Percentiles rank a stretch among this genome's conserved stretches.
Conservation (phyloP, 2,329 filamentous ascomycete genomes). For the Apiospora marii region DNA sequence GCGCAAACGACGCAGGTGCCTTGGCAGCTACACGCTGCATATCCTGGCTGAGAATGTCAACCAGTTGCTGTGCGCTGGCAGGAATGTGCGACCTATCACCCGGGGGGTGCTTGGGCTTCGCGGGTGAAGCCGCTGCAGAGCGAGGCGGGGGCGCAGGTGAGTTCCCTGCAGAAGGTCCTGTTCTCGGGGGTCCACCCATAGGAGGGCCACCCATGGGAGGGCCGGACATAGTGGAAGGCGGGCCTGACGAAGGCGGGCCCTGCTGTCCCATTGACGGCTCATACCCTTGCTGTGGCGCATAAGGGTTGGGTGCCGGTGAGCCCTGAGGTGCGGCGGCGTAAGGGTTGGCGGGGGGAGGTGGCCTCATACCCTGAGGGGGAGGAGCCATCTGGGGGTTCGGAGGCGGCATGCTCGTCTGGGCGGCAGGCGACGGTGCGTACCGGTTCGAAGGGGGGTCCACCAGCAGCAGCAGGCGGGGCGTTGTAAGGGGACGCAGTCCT, state of each 20-base stretch:
- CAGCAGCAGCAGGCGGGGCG: conserved; percentile 72
- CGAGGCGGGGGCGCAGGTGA: conserved; percentile 54
- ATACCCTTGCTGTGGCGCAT: conserved; percentile 64
- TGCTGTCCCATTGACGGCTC: conserved; percentile 48
- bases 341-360: conserved; percentile 52
- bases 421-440: conserved; percentile 74
- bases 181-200: conserved; percentile 47
- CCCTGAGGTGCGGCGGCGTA: conserved; percentile 59
- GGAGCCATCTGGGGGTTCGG: conserved; percentile 39
- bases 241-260: conserved; percentile 46
- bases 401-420: conserved; percentile 55
- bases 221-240: conserved; percentile 46
- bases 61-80: conserved; percentile 75
- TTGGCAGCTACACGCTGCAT: conserved; percentile 88
- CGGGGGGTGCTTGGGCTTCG: conserved; percentile 74
- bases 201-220: conserved; percentile 49
- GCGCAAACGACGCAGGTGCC: conserved; percentile 85
- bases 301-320: conserved; percentile 59
- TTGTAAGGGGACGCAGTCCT: conserved; percentile 89
- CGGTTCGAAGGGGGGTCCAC: conserved; percentile 75
- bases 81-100: conserved; percentile 94
- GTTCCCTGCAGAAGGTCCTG: conserved; percentile 41
- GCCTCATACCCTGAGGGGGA: conserved; percentile 49
- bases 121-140: conserved; percentile 54
- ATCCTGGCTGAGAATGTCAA: conserved; percentile 81